Conservation (phyloP, 495 filamentous ascomycete species). For the Lophiotrema nucula region DNA sequence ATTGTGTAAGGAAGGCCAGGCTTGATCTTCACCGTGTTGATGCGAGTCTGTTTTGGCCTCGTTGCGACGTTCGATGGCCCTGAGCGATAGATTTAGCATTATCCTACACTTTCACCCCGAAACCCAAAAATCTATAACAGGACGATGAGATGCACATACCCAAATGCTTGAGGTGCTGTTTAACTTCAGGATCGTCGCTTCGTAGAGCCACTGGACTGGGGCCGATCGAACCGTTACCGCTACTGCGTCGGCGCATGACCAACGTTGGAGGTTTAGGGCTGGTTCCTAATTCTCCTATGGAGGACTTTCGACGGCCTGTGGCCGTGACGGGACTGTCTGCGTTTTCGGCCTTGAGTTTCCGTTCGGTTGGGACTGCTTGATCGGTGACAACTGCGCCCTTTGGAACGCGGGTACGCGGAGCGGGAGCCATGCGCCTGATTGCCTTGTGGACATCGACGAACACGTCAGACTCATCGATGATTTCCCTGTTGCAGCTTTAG, state of each 20-base stretch:
- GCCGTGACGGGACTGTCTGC: background rate
- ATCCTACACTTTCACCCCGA: too few species aligned
- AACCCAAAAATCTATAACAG: too few species aligned
- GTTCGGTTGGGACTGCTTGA: constrained; percentile 7
- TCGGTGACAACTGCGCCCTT: constrained; percentile 54
- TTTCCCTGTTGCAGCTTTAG: constrained; percentile 44
- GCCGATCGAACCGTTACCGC: constrained; percentile 29
- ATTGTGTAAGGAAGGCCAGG: constrained; percentile 45
- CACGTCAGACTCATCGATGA: constrained; percentile 87
- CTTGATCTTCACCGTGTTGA: constrained; percentile 89
- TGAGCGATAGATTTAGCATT: too few species aligned
- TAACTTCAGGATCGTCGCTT: constrained; percentile 60
- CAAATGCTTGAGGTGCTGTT: constrained; percentile 81
- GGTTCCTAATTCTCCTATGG: constrained; percentile 1
- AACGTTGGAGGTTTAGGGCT: constrained; percentile 43
- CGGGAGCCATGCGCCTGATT: constrained; percentile 74
- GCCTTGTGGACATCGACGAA: constrained; percentile 97
- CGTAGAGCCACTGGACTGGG: constrained; percentile 24
- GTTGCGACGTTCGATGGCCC: constrained; percentile 90
- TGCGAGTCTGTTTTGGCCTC: constrained; percentile 78
- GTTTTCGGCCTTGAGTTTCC: background rate
- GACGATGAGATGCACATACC: too few species aligned
- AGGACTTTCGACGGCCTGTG: constrained; percentile 8
- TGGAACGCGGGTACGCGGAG: constrained; percentile 59
- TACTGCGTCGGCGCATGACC: constrained; percentile 48